A percentile compares a stretch with the other conserved stretches of the same genome.
These are phyloP conservation scores for Blastocystis sp. DNA, from an alignment of 352 stramenopile species.

Conservation along the genomic window DNA sequence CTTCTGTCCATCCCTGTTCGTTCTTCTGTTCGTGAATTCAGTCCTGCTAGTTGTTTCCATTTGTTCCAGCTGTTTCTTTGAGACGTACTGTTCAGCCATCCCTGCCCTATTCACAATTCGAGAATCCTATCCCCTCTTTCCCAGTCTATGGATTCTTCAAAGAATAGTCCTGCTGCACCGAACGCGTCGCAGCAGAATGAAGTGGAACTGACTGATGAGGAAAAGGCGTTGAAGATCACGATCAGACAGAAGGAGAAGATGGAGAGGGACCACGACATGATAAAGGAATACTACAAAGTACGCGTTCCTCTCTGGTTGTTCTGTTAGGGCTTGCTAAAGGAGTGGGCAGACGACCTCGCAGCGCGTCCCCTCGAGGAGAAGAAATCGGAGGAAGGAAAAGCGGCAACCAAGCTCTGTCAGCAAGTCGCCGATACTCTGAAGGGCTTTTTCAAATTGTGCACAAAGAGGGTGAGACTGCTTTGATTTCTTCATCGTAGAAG, in stretches of 20 bases:
- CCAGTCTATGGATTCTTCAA: background rate
- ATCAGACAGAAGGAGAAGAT: conserved; percentile 57
- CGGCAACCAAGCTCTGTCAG: conserved; percentile 48
- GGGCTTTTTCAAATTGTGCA: conserved; percentile 69
- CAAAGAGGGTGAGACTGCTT: conserved; percentile 9
- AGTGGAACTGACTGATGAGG: conserved; percentile 2
- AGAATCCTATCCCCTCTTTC: too few relatives aligned
- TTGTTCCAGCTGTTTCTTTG: too few relatives aligned
- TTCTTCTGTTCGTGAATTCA: too few relatives aligned
- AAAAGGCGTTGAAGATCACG: conserved; percentile 62
- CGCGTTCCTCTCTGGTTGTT: background rate
- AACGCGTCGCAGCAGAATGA: background rate
- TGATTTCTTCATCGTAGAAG: conserved; percentile 5
- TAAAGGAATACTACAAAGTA: conserved; percentile 67
- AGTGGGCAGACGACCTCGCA: conserved; percentile 53
- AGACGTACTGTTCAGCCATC: too few relatives aligned
- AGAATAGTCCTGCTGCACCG: background rate
- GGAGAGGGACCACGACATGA: conserved; percentile 64
- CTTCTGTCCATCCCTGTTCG: too few relatives aligned
- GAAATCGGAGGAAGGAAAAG: conserved; percentile 48
- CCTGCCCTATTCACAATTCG: too few relatives aligned
- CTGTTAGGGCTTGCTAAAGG: conserved; percentile 38
- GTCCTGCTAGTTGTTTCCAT: too few relatives aligned
- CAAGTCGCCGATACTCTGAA: conserved; percentile 67
- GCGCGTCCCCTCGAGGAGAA: conserved; percentile 52